Conservation (phyloP, 257 asterid genomes). For the Pogostemon cablin region DNA sequence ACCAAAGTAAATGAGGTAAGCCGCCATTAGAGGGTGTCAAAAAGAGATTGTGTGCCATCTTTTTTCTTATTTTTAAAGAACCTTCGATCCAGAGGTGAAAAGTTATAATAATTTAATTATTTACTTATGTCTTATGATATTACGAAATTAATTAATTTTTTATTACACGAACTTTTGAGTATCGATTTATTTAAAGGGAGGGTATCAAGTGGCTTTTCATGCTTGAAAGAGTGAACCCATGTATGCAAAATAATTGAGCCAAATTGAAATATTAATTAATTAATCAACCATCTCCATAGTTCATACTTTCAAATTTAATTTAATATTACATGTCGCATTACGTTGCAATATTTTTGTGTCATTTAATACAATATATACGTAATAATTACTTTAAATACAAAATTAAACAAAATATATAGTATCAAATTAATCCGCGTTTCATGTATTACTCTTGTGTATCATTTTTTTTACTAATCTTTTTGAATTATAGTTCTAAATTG, state of each 20-base stretch:
- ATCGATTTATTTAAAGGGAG: background rate
- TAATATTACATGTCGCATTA: too few relatives aligned
- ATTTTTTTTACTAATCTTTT: too few relatives aligned
- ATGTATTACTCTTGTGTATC: too few relatives aligned
- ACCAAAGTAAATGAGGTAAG: conserved; percentile 63
- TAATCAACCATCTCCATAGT: background rate
- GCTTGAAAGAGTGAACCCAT: conserved; percentile 6
- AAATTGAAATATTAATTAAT: conserved; percentile 3
- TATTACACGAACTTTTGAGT: conserved; percentile 36
- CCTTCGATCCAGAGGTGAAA: conserved; percentile 51
- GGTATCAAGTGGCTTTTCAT: conserved; percentile 22
- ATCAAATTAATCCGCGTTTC: too few relatives aligned
- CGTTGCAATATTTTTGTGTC: too few relatives aligned
- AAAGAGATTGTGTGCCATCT: conserved; percentile 49
- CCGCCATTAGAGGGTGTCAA: conserved; percentile 49
- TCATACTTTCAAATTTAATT: too few relatives aligned
- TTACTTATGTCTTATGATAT: background rate
- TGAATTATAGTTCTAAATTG: too few relatives aligned
- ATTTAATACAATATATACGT: too few relatives aligned
- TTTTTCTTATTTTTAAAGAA: conserved; percentile 39
- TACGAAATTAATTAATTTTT: background rate
- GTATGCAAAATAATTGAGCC: conserved; percentile 13
- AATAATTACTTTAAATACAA: too few relatives aligned
- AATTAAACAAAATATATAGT: too few relatives aligned
- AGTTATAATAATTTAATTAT: conserved; percentile 26